phyloP scores from a whole-genome alignment of 352 stramenopile genomes.

The Phytophthora multivora region DNA sequence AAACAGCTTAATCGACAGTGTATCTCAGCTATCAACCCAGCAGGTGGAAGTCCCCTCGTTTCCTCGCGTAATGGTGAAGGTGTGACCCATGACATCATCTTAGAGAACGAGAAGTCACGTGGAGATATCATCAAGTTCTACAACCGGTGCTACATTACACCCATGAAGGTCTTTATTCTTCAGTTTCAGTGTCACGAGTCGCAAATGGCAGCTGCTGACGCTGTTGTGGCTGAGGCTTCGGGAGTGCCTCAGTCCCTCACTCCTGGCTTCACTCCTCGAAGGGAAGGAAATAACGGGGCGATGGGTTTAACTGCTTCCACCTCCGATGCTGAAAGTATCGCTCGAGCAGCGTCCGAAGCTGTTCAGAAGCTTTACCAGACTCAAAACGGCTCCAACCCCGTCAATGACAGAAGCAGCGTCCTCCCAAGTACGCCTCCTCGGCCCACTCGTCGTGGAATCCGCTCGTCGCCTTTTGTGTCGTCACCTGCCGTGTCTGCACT shows the following conservation, averaged over 20 bases:
- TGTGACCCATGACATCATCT: constrained; percentile 80
- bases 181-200: constrained; percentile 87
- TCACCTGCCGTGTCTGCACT: constrained; percentile 48
- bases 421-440: constrained; percentile 60
- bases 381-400: not conserved
- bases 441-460: constrained; percentile 16
- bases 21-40: constrained; percentile 12
- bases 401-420: constrained; percentile 28
- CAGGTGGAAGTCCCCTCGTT: constrained; percentile 23
- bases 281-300: constrained; percentile 34
- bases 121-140: constrained; percentile 92
- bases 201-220: constrained; percentile 78
- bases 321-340: constrained; percentile 83
- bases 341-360: constrained; percentile 67
- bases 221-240: constrained; percentile 51
- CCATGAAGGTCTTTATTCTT: constrained; percentile 87
- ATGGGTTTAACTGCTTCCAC: constrained; percentile 54
- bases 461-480: constrained; percentile 50
- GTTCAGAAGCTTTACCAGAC: constrained; percentile 55
- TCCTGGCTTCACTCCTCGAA: constrained; percentile 50
- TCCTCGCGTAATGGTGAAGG: constrained; percentile 54
- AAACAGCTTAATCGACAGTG: constrained; percentile 64
- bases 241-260: constrained; percentile 21
- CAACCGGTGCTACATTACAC: constrained; percentile 82
- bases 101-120: constrained; percentile 58